Evolutionary conservation across 1,139 yeast species (phyloP).

Genomic region (Candida tetrigidarum): DNA sequence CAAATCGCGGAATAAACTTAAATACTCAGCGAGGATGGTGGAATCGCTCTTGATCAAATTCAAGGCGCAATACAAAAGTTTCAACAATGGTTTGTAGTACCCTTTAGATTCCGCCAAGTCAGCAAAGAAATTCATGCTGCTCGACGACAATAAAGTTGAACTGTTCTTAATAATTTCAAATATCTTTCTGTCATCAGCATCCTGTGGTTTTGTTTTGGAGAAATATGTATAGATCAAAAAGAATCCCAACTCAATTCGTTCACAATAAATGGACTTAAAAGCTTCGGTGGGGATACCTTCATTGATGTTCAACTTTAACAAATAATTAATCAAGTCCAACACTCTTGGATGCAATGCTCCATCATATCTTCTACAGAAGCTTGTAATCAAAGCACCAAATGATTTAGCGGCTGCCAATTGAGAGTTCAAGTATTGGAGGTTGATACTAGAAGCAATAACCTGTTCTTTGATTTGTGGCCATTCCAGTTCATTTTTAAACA

Average conservation of each 20-base stretch:
- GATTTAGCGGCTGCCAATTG: constrained; percentile 75
- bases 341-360: constrained; percentile 38
- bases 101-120: constrained; percentile 44
- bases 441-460: constrained; percentile 63
- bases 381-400: constrained; percentile 76
- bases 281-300: constrained; percentile 56
- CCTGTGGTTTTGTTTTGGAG: constrained; percentile 24
- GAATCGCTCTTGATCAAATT: constrained; percentile 46
- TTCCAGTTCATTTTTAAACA: constrained; percentile 47
- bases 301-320: constrained; percentile 55
- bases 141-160: constrained; percentile 48
- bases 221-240: constrained; percentile 58
- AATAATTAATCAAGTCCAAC: constrained; percentile 48
- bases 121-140: constrained; percentile 48
- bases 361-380: constrained; percentile 53
- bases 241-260: constrained; percentile 72
- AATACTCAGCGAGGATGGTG: constrained; percentile 47
- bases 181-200: constrained; percentile 29
- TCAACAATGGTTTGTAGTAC: constrained; percentile 61
- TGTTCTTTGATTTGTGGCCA: constrained; percentile 59
- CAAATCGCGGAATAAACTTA: constrained; percentile 56
- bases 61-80: constrained; percentile 58
- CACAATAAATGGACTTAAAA: constrained; percentile 57
- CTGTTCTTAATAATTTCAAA: constrained; percentile 45
- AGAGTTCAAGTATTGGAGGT: constrained; percentile 65